phyloP scores from a whole-genome alignment of 495 filamentous ascomycete genomes.

The Poronia punctata region DNA sequence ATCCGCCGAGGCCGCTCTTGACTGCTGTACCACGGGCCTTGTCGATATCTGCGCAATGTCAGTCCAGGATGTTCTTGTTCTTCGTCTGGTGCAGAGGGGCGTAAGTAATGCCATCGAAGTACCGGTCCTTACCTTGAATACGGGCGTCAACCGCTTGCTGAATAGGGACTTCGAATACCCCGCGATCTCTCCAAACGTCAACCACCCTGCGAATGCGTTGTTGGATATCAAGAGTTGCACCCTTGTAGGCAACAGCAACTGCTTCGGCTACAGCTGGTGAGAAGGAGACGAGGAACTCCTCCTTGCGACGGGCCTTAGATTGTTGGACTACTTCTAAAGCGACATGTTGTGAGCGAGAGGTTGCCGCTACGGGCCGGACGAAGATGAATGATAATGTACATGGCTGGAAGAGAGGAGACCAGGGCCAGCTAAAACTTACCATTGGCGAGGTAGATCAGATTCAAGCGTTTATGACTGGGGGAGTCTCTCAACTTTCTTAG shows the following conservation, averaged over 20 bases:
- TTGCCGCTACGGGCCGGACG: neutral
- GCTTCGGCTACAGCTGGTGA: slow-evolving; percentile 86
- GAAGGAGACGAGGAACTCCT: slow-evolving; percentile 88
- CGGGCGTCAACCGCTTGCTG: slow-evolving; percentile 70
- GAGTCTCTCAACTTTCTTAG: slow-evolving; percentile 81
- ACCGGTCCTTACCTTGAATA: slow-evolving; percentile 57
- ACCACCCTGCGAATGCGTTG: slow-evolving; percentile 81
- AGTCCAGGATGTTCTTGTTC: neutral
- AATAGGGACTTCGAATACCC: slow-evolving; percentile 75
- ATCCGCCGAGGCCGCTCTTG: slow-evolving; percentile 56
- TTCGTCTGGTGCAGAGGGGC: no score
- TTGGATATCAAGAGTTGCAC: slow-evolving; percentile 74
- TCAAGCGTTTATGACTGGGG: slow-evolving; percentile 73
- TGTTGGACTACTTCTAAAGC: slow-evolving; percentile 84
- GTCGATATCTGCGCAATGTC: slow-evolving; percentile 59
- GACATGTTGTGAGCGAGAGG: slow-evolving; percentile 18
- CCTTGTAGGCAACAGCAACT: slow-evolving; percentile 75
- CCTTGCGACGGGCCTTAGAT: slow-evolving; percentile 80
- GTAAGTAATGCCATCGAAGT: neutral
- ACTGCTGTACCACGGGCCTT: slow-evolving; percentile 59
- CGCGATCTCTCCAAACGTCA: slow-evolving; percentile 84
- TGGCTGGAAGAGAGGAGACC: no score
- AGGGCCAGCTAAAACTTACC: slow-evolving; percentile 51
- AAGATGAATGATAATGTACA: no score
- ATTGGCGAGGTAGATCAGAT: slow-evolving; percentile 91